A percentile compares a stretch with the other conserved stretches of the same genome.
Conservation (phyloP, 192 early-diverging fungal species). For the Coemansia sp. region DNA sequence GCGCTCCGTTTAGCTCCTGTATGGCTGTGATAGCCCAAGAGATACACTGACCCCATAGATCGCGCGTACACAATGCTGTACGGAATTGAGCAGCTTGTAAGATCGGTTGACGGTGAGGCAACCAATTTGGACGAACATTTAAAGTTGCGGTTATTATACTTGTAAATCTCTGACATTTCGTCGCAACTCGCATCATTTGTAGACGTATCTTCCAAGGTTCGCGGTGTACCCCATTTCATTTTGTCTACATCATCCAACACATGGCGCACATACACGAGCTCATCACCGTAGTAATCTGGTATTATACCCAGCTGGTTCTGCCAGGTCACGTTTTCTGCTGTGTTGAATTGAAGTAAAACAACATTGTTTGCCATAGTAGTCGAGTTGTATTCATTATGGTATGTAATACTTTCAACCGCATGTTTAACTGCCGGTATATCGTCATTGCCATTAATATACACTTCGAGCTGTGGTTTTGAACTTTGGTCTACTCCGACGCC, state of each 20-base stretch:
- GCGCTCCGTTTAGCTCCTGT: not conserved
- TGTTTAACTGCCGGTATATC: not conserved
- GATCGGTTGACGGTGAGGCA: not conserved
- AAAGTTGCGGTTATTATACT: not conserved
- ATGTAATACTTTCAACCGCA: conserved; percentile 5
- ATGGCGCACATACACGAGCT: not conserved
- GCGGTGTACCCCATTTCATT: not conserved
- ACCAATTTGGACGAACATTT: not conserved
- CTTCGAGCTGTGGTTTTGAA: conserved; percentile 6
- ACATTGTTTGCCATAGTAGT: conserved; percentile 12
- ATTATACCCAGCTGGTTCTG: not conserved
- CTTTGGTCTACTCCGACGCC: conserved; percentile 7
- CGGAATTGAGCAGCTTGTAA: not conserved
- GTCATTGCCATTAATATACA: conserved; percentile 9
- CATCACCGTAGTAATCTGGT: not conserved
- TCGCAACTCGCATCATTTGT: not conserved
- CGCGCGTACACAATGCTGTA: not conserved
- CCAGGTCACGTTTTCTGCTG: not conserved
- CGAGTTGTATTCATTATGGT: conserved; percentile 5
- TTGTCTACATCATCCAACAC: not conserved
- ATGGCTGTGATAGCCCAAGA: not conserved
- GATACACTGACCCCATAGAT: not conserved
- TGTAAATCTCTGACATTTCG: not conserved
- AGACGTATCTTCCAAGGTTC: not conserved
- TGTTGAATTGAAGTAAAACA: conserved; percentile 17